Evolutionary conservation across 768 basidiomycete genomes (phyloP).

Genomic region (Epithele typhae): DNA sequence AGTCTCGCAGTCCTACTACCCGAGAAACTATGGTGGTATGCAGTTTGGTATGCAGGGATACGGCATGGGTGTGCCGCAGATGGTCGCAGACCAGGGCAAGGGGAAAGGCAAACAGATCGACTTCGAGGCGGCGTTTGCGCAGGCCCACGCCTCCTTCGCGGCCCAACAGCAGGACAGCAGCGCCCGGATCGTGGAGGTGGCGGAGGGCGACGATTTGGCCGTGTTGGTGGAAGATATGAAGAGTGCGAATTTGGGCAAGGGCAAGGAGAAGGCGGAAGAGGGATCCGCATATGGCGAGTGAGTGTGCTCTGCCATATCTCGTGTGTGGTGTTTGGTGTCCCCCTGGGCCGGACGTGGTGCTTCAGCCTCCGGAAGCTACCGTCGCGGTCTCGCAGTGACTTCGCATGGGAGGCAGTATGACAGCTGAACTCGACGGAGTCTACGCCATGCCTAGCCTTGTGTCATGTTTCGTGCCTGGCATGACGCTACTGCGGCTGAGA

Average conservation of each 20-base stretch:
- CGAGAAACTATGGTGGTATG: no score
- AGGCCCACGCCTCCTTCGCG: conserved; percentile 52
- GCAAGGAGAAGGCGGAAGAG: conserved; percentile 3
- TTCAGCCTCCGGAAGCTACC: no score
- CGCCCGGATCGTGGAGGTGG: conserved; percentile 51
- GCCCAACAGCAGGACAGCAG: conserved; percentile 35
- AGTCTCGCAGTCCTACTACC: no score
- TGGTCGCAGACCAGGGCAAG: conserved; percentile 54
- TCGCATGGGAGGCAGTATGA: no score
- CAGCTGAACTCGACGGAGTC: no score
- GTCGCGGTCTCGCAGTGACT: no score
- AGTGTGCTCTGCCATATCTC: conserved; percentile 16
- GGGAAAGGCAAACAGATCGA: conserved; percentile 75
- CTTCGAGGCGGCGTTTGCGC: conserved; percentile 83
- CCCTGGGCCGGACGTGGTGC: no score
- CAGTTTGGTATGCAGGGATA: conserved; percentile 24
- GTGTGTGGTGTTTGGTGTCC: not conserved
- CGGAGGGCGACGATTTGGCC: conserved; percentile 33
- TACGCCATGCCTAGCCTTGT: no score
- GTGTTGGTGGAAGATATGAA: conserved; percentile 35
- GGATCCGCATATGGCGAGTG: conserved; percentile 9
- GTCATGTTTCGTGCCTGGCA: no score
- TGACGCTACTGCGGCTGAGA: no score
- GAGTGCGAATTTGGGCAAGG: conserved; percentile 19
- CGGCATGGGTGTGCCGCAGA: conserved; percentile 15